Conservation (phyloP, 495 filamentous ascomycete species). For the Annulohypoxylon stygium region DNA sequence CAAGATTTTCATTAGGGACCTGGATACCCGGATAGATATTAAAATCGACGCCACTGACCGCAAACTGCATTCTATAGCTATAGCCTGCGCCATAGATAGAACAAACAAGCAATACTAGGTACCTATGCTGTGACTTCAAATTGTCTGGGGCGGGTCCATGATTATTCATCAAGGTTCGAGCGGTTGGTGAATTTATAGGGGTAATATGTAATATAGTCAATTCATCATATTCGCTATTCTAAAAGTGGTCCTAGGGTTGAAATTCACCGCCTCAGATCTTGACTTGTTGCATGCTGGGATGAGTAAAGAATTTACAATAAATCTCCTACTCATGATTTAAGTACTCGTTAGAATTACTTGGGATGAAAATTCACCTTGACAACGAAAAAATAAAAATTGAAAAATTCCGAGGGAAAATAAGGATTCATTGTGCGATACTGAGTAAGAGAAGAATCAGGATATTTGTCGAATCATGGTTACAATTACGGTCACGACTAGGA, state of each 20-base stretch:
- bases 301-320: background rate
- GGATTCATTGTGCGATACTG: background rate
- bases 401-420: background rate
- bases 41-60: background rate
- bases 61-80: background rate
- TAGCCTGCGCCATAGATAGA: background rate
- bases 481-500: background rate
- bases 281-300: background rate
- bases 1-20: background rate
- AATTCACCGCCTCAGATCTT: background rate
- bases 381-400: background rate
- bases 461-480: background rate
- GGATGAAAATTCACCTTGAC: background rate
- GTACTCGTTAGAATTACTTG: background rate
- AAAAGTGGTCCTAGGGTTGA: background rate
- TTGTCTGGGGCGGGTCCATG: background rate
- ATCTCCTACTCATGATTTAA: background rate
- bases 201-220: background rate
- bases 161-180: background rate
- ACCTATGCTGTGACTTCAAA: background rate
- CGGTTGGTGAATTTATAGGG: background rate
- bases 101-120: background rate
- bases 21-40: background rate
- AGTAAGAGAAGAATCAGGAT: background rate
- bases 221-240: background rate